Percentiles rank a stretch among this genome's conserved stretches.
Evolutionary conservation across 306 rosid genomes (phyloP).

Genomic region (Abrus precatorius): DNA sequence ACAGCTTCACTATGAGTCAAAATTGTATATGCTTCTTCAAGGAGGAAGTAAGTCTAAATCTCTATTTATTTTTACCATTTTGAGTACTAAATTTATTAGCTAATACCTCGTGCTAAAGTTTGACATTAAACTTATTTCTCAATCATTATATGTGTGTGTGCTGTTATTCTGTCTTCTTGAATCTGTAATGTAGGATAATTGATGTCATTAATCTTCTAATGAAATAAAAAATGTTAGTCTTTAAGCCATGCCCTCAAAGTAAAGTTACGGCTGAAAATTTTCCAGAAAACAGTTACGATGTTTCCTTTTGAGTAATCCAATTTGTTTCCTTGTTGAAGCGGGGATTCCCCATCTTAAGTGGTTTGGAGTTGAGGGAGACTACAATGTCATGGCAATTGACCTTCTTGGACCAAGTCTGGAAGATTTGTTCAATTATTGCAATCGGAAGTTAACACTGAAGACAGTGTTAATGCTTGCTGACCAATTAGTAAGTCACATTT

Average conservation of each 20-base stretch:
- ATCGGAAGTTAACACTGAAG: conserved; percentile 88
- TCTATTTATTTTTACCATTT: conserved; percentile 35
- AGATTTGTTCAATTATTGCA: conserved; percentile 98
- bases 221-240: conserved; percentile 27
- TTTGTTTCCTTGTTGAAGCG: conserved; percentile 67
- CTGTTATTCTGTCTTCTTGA: background rate
- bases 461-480: conserved; percentile 98
- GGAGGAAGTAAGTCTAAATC: conserved; percentile 89
- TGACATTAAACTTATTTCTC: conserved; percentile 37
- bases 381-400: conserved; percentile 94
- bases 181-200: conserved; percentile 34
- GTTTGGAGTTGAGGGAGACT: conserved; percentile 99
- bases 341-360: conserved; percentile 99
- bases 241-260: conserved; percentile 29
- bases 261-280: background rate
- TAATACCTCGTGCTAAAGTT: conserved; percentile 5
- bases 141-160: background rate
- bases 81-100: conserved; percentile 14
- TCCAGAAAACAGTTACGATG: conserved; percentile 34
- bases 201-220: conserved; percentile 16
- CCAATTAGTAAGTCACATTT: conserved; percentile 78
- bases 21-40: conserved; percentile 98
- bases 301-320: conserved; percentile 52
- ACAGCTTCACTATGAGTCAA: conserved; percentile 98
- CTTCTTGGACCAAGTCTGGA: conserved; percentile 99